Conservation (phyloP, 257 asterid species). For the Paraleonurus japonicus region DNA sequence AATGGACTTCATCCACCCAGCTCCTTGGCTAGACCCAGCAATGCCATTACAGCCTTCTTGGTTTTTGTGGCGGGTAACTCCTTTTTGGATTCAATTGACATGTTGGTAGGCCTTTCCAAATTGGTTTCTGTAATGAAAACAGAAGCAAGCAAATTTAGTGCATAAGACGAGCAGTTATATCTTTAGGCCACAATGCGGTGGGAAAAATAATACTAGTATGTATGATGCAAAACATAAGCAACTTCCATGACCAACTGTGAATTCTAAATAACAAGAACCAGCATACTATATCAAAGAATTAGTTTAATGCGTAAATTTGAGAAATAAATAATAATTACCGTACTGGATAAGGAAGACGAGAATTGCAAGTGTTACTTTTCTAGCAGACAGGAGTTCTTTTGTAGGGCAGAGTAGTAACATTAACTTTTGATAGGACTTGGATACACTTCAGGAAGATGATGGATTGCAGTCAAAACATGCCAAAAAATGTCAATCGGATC, state of each 20-base stretch:
- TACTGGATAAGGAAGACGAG: neutral
- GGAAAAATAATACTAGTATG: neutral
- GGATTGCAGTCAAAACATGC: neutral
- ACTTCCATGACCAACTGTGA: neutral
- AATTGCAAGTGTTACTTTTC: neutral
- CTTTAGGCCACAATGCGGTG: neutral
- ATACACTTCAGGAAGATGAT: neutral
- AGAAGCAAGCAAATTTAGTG: constrained; percentile 18
- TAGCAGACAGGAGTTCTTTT: neutral
- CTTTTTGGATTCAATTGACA: constrained; percentile 40
- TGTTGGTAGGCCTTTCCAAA: constrained; percentile 38
- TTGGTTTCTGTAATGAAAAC: constrained; percentile 51
- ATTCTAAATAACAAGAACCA: neutral
- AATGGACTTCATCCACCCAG: constrained; percentile 56
- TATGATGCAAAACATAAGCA: neutral
- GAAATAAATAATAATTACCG: neutral
- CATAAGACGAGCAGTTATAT: neutral
- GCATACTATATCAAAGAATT: neutral
- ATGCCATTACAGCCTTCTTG: constrained; percentile 53
- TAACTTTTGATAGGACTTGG: neutral
- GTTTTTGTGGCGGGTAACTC: constrained; percentile 41
- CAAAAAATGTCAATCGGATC: constrained; percentile 7
- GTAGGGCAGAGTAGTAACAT: neutral
- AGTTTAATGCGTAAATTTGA: neutral
- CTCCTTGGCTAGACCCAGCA: constrained; percentile 60